phyloP scores from a whole-genome alignment of 441 rosid species.

The Theobroma grandiflorum region DNA sequence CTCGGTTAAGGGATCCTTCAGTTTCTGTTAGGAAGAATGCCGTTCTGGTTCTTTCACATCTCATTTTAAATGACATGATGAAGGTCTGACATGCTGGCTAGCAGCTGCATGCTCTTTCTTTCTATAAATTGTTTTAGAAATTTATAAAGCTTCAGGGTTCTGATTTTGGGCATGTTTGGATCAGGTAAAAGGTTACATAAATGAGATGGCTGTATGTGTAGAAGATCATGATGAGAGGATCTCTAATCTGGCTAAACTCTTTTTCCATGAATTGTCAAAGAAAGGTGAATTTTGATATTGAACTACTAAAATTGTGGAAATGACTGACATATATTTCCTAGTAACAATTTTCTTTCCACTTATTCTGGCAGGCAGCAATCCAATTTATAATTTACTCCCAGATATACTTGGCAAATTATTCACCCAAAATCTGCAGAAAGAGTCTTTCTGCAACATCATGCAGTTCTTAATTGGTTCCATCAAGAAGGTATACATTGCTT shows the following conservation, averaged over 20 bases:
- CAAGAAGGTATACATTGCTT: conserved; percentile 69
- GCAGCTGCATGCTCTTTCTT: conserved; percentile 25
- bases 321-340: conserved; percentile 20
- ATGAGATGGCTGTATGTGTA: conserved; percentile 91
- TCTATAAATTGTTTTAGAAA: neutral
- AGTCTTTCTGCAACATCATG: conserved; percentile 91
- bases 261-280: conserved; percentile 95
- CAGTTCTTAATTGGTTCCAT: conserved; percentile 97
- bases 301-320: conserved; percentile 13
- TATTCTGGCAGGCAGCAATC: conserved; percentile 85
- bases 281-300: conserved; percentile 64
- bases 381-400: conserved; percentile 93
- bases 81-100: conserved; percentile 62
- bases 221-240: conserved; percentile 93
- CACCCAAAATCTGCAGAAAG: conserved; percentile 76
- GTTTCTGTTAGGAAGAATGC: conserved; percentile 96
- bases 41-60: conserved; percentile 98
- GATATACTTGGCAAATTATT: conserved; percentile 93
- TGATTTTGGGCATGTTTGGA: conserved; percentile 38
- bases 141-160: conserved; percentile 15
- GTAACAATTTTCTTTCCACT: conserved; percentile 17
- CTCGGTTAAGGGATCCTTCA: conserved; percentile 80
- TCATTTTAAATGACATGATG: conserved; percentile 99
- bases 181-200: conserved; percentile 95
- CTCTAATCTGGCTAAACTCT: conserved; percentile 90